Conservation (phyloP, 2,329 filamentous ascomycete genomes). For the Pyricularia pennisetigena region DNA sequence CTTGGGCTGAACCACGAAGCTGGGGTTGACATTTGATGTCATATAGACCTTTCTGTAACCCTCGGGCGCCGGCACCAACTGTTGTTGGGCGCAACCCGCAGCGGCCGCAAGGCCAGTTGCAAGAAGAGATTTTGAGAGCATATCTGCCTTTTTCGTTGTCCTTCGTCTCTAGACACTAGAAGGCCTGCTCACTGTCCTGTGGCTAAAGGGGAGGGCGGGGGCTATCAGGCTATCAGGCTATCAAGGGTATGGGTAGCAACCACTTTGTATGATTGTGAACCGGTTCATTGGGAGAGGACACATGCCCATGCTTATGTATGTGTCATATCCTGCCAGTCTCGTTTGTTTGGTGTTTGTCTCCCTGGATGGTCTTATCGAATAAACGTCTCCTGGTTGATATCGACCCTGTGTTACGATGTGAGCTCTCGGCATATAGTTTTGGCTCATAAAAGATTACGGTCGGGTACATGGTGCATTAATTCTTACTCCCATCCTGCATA, state of each 20-base stretch:
- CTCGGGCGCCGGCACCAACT: constrained; percentile 16
- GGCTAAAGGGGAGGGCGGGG: too few species aligned
- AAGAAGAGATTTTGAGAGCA: neutral
- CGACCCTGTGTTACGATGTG: neutral
- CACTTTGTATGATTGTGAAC: neutral
- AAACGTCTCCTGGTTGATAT: neutral
- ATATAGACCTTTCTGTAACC: constrained; percentile 28
- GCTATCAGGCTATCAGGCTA: too few species aligned
- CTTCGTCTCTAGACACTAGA: neutral
- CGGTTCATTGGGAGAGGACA: neutral
- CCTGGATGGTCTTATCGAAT: neutral
- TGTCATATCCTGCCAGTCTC: neutral
- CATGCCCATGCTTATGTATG: neutral
- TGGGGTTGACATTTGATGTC: constrained; percentile 26
- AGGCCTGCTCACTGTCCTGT: neutral
- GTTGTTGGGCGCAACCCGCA: constrained; percentile 22
- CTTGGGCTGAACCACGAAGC: constrained; percentile 29
- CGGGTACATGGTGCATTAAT: neutral
- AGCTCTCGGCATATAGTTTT: neutral
- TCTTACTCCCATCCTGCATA: neutral
- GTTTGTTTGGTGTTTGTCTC: too few species aligned
- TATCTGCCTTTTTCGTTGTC: neutral
- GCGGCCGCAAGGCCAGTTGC: constrained; percentile 20
- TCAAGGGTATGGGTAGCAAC: neutral
- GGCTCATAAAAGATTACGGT: neutral